phyloP scores from a whole-genome alignment of 305 asterid species.

The Fraxinus xanthoxyloides region DNA sequence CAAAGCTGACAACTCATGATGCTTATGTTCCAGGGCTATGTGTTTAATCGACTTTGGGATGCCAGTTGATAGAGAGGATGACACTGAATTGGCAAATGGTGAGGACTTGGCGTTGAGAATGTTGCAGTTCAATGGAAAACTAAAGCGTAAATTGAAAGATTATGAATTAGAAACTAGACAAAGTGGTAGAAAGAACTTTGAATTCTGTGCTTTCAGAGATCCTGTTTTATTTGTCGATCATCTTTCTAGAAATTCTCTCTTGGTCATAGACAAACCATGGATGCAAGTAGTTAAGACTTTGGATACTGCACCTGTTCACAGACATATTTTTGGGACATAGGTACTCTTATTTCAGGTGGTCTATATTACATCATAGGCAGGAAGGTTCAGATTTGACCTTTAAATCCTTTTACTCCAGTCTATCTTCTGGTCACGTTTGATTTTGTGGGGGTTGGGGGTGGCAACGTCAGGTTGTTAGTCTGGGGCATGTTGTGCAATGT shows the following conservation, averaged over 20 bases:
- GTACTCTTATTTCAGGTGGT: background rate
- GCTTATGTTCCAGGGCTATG: slow-evolving; percentile 38
- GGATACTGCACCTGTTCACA: slow-evolving; percentile 81
- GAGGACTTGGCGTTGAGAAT: slow-evolving; percentile 23
- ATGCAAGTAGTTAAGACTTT: slow-evolving; percentile 60
- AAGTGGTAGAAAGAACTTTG: slow-evolving; percentile 61
- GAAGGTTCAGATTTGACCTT: background rate
- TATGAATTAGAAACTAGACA: slow-evolving; percentile 49
- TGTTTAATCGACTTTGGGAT: slow-evolving; percentile 52
- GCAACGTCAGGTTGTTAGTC: slow-evolving; percentile 7
- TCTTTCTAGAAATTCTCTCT: slow-evolving; percentile 70
- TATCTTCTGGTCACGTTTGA: slow-evolving; percentile 8
- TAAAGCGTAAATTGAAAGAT: slow-evolving; percentile 56
- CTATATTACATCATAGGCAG: background rate
- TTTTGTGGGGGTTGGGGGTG: slow-evolving; percentile 10
- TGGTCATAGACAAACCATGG: slow-evolving; percentile 96
- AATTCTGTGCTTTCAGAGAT: slow-evolving; percentile 57
- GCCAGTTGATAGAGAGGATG: slow-evolving; percentile 42
- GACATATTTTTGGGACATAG: slow-evolving; percentile 84
- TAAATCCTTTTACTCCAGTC: slow-evolving; percentile 35
- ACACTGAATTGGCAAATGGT: slow-evolving; percentile 17
- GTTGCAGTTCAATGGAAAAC: slow-evolving; percentile 41
- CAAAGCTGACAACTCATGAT: background rate
- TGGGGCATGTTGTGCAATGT: slow-evolving; percentile 60
- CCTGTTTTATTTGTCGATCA: slow-evolving; percentile 89